A percentile compares a stretch with the other conserved stretches of the same genome.
Conservation (phyloP, 2,329 filamentous ascomycete species). For the Cladosporium austrohemisphaericum region DNA sequence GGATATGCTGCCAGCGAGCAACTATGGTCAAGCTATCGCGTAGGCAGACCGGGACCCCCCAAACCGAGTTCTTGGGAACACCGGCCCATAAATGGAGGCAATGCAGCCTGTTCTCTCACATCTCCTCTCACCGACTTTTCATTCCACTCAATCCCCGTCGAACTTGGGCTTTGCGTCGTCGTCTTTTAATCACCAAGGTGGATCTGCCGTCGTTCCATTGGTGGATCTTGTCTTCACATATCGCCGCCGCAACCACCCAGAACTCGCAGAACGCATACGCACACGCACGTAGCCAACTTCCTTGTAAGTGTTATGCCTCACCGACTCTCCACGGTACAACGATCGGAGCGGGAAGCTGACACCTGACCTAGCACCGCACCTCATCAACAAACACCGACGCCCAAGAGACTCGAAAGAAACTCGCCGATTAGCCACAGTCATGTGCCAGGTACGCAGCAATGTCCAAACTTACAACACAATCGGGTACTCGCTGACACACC, state of each 20-base stretch:
- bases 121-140: conserved; percentile 12
- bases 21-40: neutral
- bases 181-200: neutral
- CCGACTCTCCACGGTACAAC: conserved; percentile 5
- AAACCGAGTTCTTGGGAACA: neutral
- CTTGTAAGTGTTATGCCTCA: conserved; percentile 8
- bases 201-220: conserved; percentile 8
- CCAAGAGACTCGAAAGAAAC: neutral
- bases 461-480: neutral
- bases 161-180: conserved; percentile 7
- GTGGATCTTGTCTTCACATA: conserved; percentile 8
- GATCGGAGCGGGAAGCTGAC: conserved; percentile 9
- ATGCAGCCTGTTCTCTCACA: conserved; percentile 2
- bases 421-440: conserved; percentile 11
- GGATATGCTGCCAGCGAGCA: conserved; percentile 3
- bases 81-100: conserved; percentile 9
- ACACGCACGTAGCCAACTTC: conserved; percentile 12
- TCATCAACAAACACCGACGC: neutral
- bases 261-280: conserved; percentile 5
- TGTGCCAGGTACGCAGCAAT: conserved; percentile 14
- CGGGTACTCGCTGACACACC: conserved; percentile 49
- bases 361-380: conserved; percentile 3
- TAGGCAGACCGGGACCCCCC: neutral
- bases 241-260: neutral
- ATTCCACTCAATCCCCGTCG: neutral